phyloP scores from a whole-genome alignment of 2,329 filamentous ascomycete species.

The Fusarium hainanense region DNA sequence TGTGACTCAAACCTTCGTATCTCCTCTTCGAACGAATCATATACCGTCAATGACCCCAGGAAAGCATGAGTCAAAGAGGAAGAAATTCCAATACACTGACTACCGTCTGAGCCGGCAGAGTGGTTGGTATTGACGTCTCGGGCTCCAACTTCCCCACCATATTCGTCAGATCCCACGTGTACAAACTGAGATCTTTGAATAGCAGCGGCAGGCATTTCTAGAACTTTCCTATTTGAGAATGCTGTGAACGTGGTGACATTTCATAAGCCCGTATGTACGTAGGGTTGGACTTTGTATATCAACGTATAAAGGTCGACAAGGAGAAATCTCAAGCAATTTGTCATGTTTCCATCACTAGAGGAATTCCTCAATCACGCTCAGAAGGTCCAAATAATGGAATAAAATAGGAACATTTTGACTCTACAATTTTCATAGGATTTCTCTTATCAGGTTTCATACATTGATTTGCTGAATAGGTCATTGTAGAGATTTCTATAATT shows the following conservation, averaged over 20 bases:
- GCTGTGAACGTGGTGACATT: fast-evolving
- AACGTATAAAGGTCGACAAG: not conserved
- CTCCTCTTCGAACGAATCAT: too few species aligned
- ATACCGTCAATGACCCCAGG: too few species aligned
- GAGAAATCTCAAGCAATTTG: not conserved
- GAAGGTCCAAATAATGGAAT: too few species aligned
- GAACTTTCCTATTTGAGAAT: not conserved
- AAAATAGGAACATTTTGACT: too few species aligned
- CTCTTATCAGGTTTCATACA: too few species aligned
- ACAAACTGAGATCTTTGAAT: not conserved
- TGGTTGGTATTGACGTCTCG: not conserved
- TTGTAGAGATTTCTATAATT: not conserved
- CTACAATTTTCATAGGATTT: too few species aligned
- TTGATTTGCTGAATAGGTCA: too few species aligned
- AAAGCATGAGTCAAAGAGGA: not conserved
- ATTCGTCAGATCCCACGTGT: not conserved
- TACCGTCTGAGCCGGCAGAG: not conserved
- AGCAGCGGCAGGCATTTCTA: not conserved
- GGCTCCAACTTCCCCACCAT: not conserved
- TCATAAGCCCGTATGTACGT: not conserved
- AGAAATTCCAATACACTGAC: not conserved
- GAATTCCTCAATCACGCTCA: fast-evolving
- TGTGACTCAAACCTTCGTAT: too few species aligned
- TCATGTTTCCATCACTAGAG: not conserved
- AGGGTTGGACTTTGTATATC: not conserved